Conservation (phyloP, 805 yeast genomes). For the Sugiyamaella valdiviana region DNA sequence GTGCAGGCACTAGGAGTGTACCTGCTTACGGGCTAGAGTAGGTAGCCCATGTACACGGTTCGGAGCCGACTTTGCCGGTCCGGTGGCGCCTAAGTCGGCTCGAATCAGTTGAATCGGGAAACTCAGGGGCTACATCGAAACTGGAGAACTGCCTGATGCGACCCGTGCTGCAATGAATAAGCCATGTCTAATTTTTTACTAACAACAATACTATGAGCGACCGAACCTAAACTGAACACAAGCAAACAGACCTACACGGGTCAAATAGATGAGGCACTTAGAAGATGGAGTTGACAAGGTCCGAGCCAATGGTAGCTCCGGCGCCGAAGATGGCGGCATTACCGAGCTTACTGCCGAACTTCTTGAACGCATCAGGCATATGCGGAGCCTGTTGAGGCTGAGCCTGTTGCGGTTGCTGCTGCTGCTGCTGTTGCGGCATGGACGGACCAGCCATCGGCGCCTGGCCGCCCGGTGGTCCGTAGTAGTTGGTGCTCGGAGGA, state of each 20-base stretch:
- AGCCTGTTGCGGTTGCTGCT: slow-evolving; percentile 15
- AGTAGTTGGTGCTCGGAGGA: slow-evolving; percentile 42
- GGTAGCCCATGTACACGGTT: too few species aligned
- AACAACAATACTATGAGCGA: too few species aligned
- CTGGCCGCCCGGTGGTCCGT: slow-evolving; percentile 8
- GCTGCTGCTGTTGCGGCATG: slow-evolving; percentile 7
- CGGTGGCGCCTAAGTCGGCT: too few species aligned
- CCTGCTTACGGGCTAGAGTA: too few species aligned
- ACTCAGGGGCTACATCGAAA: too few species aligned
- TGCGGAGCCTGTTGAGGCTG: slow-evolving; percentile 9
- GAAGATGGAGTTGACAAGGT: slow-evolving; percentile 44
- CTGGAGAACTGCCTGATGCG: too few species aligned
- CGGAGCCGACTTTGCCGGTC: too few species aligned
- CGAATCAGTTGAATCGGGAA: too few species aligned
- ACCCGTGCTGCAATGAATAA: neutral
- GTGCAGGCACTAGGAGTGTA: too few species aligned
- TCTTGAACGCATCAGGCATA: slow-evolving; percentile 33
- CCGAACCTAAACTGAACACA: too few species aligned
- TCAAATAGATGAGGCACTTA: slow-evolving; percentile 7
- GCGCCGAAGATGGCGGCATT: slow-evolving; percentile 95
- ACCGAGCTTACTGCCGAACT: slow-evolving; percentile 75
- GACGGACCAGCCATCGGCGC: slow-evolving; percentile 19
- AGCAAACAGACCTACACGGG: neutral
- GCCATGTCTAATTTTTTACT: neutral
- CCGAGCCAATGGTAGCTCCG: slow-evolving; percentile 89